phyloP scores from a whole-genome alignment of 495 filamentous ascomycete species.

The Penicillium dipodomyicola region DNA sequence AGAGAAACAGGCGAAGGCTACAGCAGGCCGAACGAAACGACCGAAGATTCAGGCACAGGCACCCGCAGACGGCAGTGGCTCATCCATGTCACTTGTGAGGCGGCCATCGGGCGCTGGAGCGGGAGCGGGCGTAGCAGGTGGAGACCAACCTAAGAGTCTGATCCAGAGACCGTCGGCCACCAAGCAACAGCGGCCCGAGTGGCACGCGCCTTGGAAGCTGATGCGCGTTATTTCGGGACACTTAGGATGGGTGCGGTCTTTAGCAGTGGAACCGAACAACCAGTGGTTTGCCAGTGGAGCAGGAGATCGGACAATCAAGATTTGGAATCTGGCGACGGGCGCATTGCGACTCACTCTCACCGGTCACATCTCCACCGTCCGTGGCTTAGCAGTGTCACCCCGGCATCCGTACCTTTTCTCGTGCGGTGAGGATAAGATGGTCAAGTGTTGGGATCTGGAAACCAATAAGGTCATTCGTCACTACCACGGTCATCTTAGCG shows the following conservation, averaged over 20 bases:
- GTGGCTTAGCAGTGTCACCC: conserved; percentile 87
- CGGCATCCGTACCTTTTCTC: conserved; percentile 97
- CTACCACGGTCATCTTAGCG: conserved; percentile 96
- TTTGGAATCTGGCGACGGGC: conserved; percentile 93
- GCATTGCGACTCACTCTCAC: conserved; percentile 82
- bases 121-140: conserved; percentile 26
- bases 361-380: conserved; percentile 94
- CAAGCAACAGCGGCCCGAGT: conserved; percentile 77
- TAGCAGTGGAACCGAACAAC: conserved; percentile 94
- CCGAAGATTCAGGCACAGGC: conserved; percentile 43
- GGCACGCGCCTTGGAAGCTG: conserved; percentile 98
- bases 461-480: conserved; percentile 98
- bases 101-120: conserved; percentile 29
- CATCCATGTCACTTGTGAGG: conserved; percentile 48
- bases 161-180: conserved; percentile 64
- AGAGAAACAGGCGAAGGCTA: conserved; percentile 73
- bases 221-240: conserved; percentile 97
- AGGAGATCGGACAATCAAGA: conserved; percentile 96
- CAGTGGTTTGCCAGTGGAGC: conserved; percentile 97
- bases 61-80: conserved; percentile 36
- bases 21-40: conserved; percentile 56
- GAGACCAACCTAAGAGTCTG: conserved; percentile 55
- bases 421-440: conserved; percentile 99
- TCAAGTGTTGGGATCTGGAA: conserved; percentile 99
- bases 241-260: conserved; percentile 87